Evolutionary conservation across 225 moss, liverwort and hornwort genomes (phyloP).

Genomic region (Physcomitrellopsis africana): DNA sequence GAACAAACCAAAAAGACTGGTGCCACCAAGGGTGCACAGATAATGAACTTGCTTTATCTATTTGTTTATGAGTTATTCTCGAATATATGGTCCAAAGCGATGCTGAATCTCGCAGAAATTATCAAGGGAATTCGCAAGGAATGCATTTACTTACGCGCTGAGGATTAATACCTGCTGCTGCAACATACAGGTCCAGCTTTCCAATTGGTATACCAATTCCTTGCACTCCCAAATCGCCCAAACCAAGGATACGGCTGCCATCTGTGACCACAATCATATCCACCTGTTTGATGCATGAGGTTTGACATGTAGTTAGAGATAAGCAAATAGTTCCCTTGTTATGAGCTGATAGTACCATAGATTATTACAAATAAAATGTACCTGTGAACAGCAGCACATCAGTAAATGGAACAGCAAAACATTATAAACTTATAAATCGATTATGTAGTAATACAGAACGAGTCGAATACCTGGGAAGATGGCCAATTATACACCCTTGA

Average conservation of each 20-base stretch:
- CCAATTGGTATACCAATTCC: constrained; percentile 96
- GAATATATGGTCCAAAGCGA: constrained; percentile 11
- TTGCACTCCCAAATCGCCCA: constrained; percentile 97
- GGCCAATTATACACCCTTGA: constrained; percentile 97
- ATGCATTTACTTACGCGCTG: constrained; percentile 59
- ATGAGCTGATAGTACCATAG: constrained; percentile 2
- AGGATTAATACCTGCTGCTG: constrained; percentile 94
- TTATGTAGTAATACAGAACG: not conserved
- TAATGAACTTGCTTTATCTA: too few relatives aligned
- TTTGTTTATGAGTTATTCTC: not conserved
- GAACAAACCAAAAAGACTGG: too few relatives aligned
- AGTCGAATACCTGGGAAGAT: constrained; percentile 65
- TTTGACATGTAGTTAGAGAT: constrained; percentile 16
- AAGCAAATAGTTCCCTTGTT: constrained; percentile 8
- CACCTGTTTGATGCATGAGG: constrained; percentile 56
- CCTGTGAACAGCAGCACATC: constrained; percentile 3
- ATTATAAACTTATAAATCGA: not conserved
- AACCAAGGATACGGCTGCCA: constrained; percentile 91
- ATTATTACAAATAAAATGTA: constrained; percentile 6
- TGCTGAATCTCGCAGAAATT: not conserved
- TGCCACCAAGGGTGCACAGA: too few relatives aligned
- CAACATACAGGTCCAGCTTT: constrained; percentile 95
- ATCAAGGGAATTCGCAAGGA: not conserved
- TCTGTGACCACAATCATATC: constrained; percentile 99
- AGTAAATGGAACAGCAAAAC: constrained; percentile 13